phyloP scores from a whole-genome alignment of 1,284 basidiomycete species.

The Coniophora puteana region DNA sequence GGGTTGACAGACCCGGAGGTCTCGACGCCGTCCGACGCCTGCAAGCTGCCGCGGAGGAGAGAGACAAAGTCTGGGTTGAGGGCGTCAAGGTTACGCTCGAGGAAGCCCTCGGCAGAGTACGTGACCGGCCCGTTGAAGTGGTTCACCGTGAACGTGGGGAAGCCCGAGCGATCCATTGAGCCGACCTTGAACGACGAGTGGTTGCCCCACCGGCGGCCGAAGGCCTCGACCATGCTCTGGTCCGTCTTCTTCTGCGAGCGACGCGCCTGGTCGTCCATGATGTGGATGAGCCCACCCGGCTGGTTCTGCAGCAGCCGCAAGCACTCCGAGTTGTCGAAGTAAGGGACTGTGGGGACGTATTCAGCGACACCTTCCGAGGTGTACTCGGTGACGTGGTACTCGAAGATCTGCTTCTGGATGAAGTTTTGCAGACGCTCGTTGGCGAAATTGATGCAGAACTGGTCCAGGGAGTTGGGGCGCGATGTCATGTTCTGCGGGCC shows the following conservation, averaged over 20 bases:
- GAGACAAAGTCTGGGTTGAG: constrained; percentile 93
- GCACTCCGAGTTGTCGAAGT: constrained; percentile 92
- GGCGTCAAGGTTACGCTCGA: constrained; percentile 86
- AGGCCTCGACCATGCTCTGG: constrained; percentile 91
- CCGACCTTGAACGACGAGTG: constrained; percentile 89
- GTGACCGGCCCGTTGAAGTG: constrained; percentile 92
- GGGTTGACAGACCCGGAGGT: constrained; percentile 80
- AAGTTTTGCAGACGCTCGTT: constrained; percentile 89
- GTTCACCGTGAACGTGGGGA: constrained; percentile 86
- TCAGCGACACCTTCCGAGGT: constrained; percentile 78
- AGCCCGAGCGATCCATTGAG: constrained; percentile 72
- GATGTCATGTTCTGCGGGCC: constrained; percentile 88
- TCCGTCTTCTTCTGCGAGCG: constrained; percentile 89
- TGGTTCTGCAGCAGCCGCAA: constrained; percentile 83
- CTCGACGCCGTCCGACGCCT: constrained; percentile 45
- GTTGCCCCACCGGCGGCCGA: constrained; percentile 92
- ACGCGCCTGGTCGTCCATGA: constrained; percentile 95
- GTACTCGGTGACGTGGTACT: constrained; percentile 79
- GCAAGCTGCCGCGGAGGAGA: constrained; percentile 65
- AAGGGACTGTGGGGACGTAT: constrained; percentile 70
- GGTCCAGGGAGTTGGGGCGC: constrained; percentile 88
- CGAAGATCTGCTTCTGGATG: constrained; percentile 78
- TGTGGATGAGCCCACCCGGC: constrained; percentile 91
- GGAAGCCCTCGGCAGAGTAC: constrained; percentile 87
- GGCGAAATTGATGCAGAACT: constrained; percentile 95